Conservation (phyloP, 495 filamentous ascomycete genomes). For the Staphylotrichum longicolle region DNA sequence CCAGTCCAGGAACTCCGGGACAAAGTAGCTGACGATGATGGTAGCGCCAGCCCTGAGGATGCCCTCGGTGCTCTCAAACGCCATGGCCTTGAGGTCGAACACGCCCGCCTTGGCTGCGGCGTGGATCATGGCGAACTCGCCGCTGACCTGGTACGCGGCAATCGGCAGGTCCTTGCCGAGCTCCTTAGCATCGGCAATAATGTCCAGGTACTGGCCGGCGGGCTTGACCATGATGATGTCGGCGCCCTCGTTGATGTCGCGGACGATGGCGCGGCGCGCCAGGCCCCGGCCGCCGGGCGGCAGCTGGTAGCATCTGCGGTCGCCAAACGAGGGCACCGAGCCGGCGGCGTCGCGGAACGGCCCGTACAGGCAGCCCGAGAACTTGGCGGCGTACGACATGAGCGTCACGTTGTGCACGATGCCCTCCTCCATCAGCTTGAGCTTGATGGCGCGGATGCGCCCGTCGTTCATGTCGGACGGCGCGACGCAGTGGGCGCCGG, state of each 20-base stretch:
- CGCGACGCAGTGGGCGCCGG: conserved; percentile 93
- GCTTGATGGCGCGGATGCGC: conserved; percentile 91
- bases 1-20: conserved; percentile 91
- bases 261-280: conserved; percentile 82
- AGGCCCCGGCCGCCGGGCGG: conserved; percentile 90
- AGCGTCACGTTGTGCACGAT: conserved; percentile 84
- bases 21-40: conserved; percentile 92
- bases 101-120: conserved; percentile 93
- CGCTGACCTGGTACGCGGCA: conserved; percentile 94
- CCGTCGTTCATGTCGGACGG: conserved; percentile 99
- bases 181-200: conserved; percentile 94
- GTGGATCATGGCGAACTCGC: conserved; percentile 98
- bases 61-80: conserved; percentile 87
- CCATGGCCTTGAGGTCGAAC: conserved; percentile 96
- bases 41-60: conserved; percentile 90
- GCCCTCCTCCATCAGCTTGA: conserved; percentile 88
- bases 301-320: conserved; percentile 93
- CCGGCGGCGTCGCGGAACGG: conserved; percentile 96
- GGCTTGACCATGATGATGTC: conserved; percentile 99
- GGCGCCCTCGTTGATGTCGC: conserved; percentile 89
- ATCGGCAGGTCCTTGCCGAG: conserved; percentile 85
- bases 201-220: conserved; percentile 88
- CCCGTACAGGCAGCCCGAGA: conserved; percentile 92
- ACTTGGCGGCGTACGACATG: conserved; percentile 98
- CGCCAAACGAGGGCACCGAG: conserved; percentile 87